Percentiles rank a stretch among this genome's conserved stretches.
Conservation (phyloP, 257 asterid species). For the Nemophila menziesii region DNA sequence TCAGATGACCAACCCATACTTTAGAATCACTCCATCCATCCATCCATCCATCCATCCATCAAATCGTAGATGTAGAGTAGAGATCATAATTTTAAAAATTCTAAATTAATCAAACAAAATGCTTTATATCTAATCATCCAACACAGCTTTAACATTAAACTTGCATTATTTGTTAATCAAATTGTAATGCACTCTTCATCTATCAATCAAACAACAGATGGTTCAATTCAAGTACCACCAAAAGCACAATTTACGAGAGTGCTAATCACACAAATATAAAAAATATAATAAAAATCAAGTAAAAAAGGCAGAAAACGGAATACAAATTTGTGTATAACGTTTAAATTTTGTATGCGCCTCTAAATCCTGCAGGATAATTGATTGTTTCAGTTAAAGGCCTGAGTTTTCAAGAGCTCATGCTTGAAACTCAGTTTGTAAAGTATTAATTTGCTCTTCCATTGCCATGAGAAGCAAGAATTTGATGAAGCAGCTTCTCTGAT, state of each 20-base stretch:
- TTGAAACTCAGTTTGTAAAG: not conserved
- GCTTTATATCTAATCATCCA: too few relatives aligned
- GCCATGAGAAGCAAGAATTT: conserved; percentile 34
- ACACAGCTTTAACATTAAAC: not conserved
- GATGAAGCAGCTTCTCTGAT: conserved; percentile 65
- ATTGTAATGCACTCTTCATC: not conserved
- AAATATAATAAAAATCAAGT: not conserved
- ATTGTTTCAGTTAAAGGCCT: conserved; percentile 1
- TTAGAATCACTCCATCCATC: too few relatives aligned
- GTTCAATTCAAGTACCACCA: not conserved
- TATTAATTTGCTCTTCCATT: conserved; percentile 16
- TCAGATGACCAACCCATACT: too few relatives aligned
- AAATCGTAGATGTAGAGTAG: too few relatives aligned
- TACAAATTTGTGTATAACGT: conserved; percentile 8
- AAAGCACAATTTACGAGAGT: not conserved
- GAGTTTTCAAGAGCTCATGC: conserved; percentile 1
- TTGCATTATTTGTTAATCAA: not conserved
- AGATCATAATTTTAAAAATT: too few relatives aligned
- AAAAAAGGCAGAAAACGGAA: not conserved
- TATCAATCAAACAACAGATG: not conserved
- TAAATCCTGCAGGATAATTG: not conserved
- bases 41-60: too few relatives aligned
- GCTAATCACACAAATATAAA: not conserved
- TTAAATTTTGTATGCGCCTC: conserved; percentile 4
- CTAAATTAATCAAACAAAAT: too few relatives aligned